Evolutionary conservation across 495 filamentous ascomycete species (phyloP).

Genomic region (Tirmania nivea): DNA sequence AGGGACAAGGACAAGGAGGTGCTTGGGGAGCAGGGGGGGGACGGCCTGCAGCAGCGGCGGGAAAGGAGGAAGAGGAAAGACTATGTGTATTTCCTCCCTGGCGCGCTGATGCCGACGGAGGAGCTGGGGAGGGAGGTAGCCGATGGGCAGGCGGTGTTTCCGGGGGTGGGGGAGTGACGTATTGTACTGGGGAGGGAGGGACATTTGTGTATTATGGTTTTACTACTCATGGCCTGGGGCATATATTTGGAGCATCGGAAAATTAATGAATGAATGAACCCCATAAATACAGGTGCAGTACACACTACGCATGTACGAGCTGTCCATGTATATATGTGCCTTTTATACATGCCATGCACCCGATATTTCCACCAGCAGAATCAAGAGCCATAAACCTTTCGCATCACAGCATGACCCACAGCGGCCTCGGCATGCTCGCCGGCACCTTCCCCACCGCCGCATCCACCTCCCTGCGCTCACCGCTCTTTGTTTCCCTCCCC

Average conservation of each 20-base stretch:
- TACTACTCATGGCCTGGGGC: too few relatives aligned
- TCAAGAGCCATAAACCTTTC: too few relatives aligned
- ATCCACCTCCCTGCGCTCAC: background rate
- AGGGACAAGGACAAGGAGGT: constrained; percentile 9
- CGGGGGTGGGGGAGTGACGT: background rate
- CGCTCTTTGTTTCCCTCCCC: background rate
- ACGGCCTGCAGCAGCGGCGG: constrained; percentile 4
- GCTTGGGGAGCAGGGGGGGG: constrained; percentile 13
- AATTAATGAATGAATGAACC: too few relatives aligned
- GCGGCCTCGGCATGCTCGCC: constrained; percentile 9
- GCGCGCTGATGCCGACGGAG: constrained; percentile 31
- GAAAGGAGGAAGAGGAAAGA: constrained; percentile 19
- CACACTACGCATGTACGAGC: too few relatives aligned
- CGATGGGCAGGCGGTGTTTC: constrained; percentile 1
- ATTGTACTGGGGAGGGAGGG: too few relatives aligned
- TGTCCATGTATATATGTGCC: too few relatives aligned
- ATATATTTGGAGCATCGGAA: too few relatives aligned
- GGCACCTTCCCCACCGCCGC: background rate
- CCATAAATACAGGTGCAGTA: too few relatives aligned
- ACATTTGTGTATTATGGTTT: too few relatives aligned
- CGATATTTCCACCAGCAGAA: too few relatives aligned
- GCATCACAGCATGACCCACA: constrained; percentile 14
- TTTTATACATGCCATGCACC: too few relatives aligned
- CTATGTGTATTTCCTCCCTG: constrained; percentile 40
- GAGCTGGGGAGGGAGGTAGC: constrained; percentile 17